Percentiles rank a stretch among this genome's conserved stretches.
phyloP scores from a whole-genome alignment of 1,284 basidiomycete genomes.

The Melanopsichium pennsylvanicum region DNA sequence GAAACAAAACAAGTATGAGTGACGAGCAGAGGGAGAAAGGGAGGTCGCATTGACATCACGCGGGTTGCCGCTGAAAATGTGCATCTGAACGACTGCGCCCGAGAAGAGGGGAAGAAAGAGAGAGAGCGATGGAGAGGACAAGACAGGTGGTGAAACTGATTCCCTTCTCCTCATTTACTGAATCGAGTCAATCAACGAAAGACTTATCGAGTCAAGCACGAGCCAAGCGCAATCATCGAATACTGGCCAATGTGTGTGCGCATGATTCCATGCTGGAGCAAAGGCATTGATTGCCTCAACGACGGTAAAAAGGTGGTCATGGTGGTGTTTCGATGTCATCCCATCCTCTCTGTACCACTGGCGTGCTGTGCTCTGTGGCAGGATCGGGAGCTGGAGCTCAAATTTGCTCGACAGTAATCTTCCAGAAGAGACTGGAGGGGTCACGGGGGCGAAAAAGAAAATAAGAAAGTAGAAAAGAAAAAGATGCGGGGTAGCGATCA shows the following conservation, averaged over 20 bases:
- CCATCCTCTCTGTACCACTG: slow-evolving; percentile 32
- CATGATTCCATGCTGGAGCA: too few species aligned
- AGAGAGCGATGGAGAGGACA: background rate
- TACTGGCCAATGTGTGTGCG: too few species aligned
- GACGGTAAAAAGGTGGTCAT: background rate
- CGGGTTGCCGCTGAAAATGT: slow-evolving; percentile 47
- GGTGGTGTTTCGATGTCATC: slow-evolving; percentile 9
- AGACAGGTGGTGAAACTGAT: slow-evolving; percentile 9
- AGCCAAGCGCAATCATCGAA: too few species aligned
- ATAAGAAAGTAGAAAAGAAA: background rate
- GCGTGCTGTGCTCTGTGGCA: slow-evolving; percentile 14
- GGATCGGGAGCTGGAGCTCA: slow-evolving; percentile 26
- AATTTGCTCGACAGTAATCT: background rate
- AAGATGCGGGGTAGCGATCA: too few species aligned
- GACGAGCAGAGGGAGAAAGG: too few species aligned
- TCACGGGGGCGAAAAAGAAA: too few species aligned
- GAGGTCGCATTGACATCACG: too few species aligned
- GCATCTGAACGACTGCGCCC: background rate
- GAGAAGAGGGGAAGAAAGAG: background rate
- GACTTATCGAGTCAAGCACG: too few species aligned
- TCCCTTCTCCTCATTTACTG: too few species aligned
- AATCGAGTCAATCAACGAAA: too few species aligned
- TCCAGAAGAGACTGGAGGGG: too few species aligned
- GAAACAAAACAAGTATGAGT: background rate
- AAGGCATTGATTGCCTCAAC: too few species aligned